Evolutionary conservation across 176 grass and related monocot genomes (phyloP).

Genomic region (Rhynchospora tenuis): DNA sequence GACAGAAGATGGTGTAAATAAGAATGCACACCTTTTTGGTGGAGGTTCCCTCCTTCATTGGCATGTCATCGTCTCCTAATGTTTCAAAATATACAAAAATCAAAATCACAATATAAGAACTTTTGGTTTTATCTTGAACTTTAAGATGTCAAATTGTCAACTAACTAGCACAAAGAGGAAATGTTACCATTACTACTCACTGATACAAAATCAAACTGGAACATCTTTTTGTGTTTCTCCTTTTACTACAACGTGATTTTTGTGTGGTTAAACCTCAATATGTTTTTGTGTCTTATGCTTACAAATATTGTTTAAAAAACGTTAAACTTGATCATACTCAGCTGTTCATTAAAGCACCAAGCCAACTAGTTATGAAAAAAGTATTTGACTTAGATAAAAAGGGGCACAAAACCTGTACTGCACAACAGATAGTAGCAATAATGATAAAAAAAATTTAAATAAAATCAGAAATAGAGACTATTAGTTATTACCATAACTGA

Average conservation of each 20-base stretch:
- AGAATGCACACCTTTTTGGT: conserved; percentile 2
- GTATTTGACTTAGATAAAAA: too few species aligned
- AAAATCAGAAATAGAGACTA: neutral
- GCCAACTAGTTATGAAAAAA: neutral
- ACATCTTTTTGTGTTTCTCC: neutral
- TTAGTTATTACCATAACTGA: neutral
- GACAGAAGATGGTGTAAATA: neutral
- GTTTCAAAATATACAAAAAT: conserved; percentile 9
- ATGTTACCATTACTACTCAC: neutral
- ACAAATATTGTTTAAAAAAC: neutral
- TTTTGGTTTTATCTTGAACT: neutral
- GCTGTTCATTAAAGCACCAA: neutral
- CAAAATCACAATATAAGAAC: conserved; percentile 2
- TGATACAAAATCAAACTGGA: neutral
- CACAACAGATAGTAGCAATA: too few species aligned
- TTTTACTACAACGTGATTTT: neutral
- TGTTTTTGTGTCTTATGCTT: too few species aligned
- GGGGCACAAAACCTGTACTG: too few species aligned
- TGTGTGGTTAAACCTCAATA: too few species aligned
- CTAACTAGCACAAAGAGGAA: neutral
- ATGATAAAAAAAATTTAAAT: neutral
- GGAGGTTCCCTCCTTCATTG: neutral
- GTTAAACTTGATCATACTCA: neutral
- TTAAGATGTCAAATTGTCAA: neutral
- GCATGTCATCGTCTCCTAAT: neutral